Evolutionary conservation across 208 protist species (phyloP).

Genomic region (Sergeia podlipaevii): DNA sequence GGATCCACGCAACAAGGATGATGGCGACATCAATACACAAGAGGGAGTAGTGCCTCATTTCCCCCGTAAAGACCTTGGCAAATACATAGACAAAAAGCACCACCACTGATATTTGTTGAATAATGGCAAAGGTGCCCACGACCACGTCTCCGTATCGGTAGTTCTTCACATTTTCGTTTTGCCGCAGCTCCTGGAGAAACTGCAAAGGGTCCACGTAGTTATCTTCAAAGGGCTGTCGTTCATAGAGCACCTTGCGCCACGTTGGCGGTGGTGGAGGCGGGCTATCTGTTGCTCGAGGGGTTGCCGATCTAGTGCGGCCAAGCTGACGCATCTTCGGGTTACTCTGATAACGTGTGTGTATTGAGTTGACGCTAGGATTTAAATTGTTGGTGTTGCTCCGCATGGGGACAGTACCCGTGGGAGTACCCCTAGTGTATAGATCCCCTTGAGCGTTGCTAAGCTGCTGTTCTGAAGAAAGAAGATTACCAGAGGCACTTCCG

Average conservation of each 20-base stretch:
- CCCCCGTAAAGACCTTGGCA: slow-evolving; percentile 32
- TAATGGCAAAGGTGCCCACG: slow-evolving; percentile 75
- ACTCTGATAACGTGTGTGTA: not conserved
- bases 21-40: slow-evolving; percentile 50
- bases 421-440: no score
- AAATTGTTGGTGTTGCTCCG: no score
- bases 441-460: no score
- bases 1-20: slow-evolving; percentile 25
- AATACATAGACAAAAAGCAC: slow-evolving; percentile 84
- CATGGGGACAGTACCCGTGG: no score
- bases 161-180: slow-evolving; percentile 74
- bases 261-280: slow-evolving; percentile 10
- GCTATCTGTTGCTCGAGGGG: not conserved
- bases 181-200: slow-evolving; percentile 75
- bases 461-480: no score
- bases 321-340: not conserved
- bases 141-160: slow-evolving; percentile 80
- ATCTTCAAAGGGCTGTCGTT: slow-evolving; percentile 84
- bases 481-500: no score
- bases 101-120: slow-evolving; percentile 85
- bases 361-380: no score
- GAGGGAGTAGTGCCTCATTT: slow-evolving; percentile 33
- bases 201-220: slow-evolving; percentile 85
- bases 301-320: not conserved
- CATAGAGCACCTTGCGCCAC: slow-evolving; percentile 86